Evolutionary conservation across 352 stramenopile species (phyloP).

Genomic region (Thraustotheca clavata): DNA sequence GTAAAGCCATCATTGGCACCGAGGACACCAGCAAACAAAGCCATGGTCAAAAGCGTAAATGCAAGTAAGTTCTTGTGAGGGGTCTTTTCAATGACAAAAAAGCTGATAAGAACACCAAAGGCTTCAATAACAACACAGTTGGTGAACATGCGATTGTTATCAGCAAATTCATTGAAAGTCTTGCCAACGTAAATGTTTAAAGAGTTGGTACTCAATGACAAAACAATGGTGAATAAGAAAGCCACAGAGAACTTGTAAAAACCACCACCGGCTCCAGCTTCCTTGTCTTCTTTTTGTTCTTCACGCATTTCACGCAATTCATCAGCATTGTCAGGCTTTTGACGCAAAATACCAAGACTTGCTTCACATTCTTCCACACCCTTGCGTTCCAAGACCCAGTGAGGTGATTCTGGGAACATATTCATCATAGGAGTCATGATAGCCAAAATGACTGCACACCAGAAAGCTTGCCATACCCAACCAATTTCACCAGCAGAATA

Average conservation of each 20-base stretch:
- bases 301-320: constrained; percentile 73
- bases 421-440: constrained; percentile 74
- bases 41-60: constrained; percentile 53
- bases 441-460: constrained; percentile 62
- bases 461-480: constrained; percentile 82
- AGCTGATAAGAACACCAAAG: constrained; percentile 62
- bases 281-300: constrained; percentile 53
- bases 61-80: constrained; percentile 67
- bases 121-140: constrained; percentile 67
- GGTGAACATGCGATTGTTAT: constrained; percentile 69
- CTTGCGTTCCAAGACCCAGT: constrained; percentile 76
- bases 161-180: constrained; percentile 43
- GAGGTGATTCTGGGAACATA: constrained; percentile 80
- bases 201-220: constrained; percentile 46
- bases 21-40: constrained; percentile 37
- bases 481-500: constrained; percentile 65
- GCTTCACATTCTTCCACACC: constrained; percentile 64
- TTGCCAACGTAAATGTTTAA: constrained; percentile 71
- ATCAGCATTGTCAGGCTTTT: constrained; percentile 62
- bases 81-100: constrained; percentile 80
- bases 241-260: constrained; percentile 61
- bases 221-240: constrained; percentile 61
- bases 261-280: constrained; percentile 29
- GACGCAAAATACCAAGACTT: constrained; percentile 57
- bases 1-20: constrained; percentile 43